These are phyloP conservation scores for Lactarius evosmus DNA, from an alignment of 768 basidiomycete species.

Conservation along the genomic window DNA sequence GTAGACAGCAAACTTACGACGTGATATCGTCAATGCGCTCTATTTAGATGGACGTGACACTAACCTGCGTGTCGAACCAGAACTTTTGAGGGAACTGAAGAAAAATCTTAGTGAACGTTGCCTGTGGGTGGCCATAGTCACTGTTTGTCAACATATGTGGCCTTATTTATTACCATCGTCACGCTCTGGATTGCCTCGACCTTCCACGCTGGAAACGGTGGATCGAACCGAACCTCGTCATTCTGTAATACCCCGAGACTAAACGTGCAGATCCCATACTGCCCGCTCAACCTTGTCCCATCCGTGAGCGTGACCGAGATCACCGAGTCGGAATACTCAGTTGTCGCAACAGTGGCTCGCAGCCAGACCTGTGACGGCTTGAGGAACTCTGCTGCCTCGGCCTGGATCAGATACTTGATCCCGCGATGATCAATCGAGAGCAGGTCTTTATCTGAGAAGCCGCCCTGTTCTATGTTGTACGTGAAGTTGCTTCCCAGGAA, in stretches of 20 bases:
- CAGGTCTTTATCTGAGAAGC: constrained; percentile 51
- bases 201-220: constrained; percentile 55
- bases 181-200: constrained; percentile 59
- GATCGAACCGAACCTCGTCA: constrained; percentile 49
- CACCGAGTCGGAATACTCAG: constrained; percentile 43
- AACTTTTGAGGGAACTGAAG: constrained; percentile 23
- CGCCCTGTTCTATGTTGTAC: constrained; percentile 37
- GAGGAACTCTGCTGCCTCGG: constrained; percentile 55
- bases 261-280: constrained; percentile 47
- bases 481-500: constrained; percentile 60
- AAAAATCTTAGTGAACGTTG: constrained; percentile 13
- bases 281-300: constrained; percentile 33
- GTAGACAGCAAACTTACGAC: constrained; percentile 15
- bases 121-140: not conserved
- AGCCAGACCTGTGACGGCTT: constrained; percentile 42
- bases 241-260: constrained; percentile 51
- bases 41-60: not conserved
- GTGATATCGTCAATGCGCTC: not conserved
- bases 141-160: not conserved
- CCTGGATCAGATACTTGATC: constrained; percentile 52
- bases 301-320: constrained; percentile 43
- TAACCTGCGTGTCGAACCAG: constrained; percentile 13
- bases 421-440: constrained; percentile 53
- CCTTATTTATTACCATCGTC: constrained; percentile 44
- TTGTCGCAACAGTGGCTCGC: constrained; percentile 47